Base-by-base conservation (phyloP, 2,329 filamentous ascomycete genomes). In the Aquanectria penicillioides region DNA sequence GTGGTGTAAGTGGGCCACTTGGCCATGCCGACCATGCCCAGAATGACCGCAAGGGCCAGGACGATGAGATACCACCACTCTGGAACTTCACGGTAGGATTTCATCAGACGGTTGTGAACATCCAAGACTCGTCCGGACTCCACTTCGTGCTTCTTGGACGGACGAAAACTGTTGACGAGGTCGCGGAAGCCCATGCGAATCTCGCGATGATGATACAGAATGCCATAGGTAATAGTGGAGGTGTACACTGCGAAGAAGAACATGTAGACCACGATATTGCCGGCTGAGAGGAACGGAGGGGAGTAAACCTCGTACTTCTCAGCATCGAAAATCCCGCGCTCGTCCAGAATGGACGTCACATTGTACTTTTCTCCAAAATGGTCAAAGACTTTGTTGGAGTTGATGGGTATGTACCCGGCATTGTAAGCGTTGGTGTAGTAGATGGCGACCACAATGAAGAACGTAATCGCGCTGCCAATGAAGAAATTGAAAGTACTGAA, bases 101-200 rank as follows among this genome's bases (percentile, higher is more conserved):
- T 68, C 80, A 84, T 84, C 17, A 83, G 74, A 2, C 78, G 74
- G 54, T 77, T 78, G 66, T 84, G 81, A 3, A 81, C 70, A 59
- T 80, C 78, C 2, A 65, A 23, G 5, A 68, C 58, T 17, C 70
- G 63, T 4, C 48, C 63, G 8, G 68, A 56, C 6, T 68, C 63
- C 6, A 56, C 49, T 0, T 67, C 49, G 8, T 58, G 50, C 47
- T 67, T 68, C 64, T 71, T 72, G 6, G 71, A 71, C 1, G 52
- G 50, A 7, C 65, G 62, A 20, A 70, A 55, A 43, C 69, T 76
- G 13, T 66, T 63, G 53, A 62, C 25, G 11, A 76, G 64, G 29
- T 73, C 74, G 26, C 68, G 68, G 47, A 80, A 70, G 1, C 76
- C 78, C 25, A 74, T 68, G 18, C 53, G 65, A 12, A 81, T 75